These are phyloP conservation scores for Blumeria hordei DNA, from an alignment of 2,329 filamentous ascomycete species.

Conservation along the genomic window DNA sequence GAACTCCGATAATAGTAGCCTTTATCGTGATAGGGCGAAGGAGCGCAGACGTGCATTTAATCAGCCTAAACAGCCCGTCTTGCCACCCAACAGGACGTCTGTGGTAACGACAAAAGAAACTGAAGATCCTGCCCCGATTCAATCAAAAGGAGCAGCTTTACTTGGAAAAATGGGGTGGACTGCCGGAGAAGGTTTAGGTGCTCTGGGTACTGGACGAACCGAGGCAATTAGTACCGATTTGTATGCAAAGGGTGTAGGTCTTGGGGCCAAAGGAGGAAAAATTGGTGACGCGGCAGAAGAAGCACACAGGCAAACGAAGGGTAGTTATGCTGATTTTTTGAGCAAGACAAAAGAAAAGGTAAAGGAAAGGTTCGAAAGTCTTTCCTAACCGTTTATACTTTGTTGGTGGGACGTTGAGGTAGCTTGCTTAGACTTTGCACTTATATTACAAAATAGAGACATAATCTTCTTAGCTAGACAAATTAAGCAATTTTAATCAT, in stretches of 20 bases:
- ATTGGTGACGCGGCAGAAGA: conserved; percentile 42
- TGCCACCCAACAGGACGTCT: conserved; percentile 15
- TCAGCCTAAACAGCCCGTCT: conserved; percentile 29
- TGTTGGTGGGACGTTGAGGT: no score
- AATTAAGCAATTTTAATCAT: no score
- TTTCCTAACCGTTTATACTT: conserved; percentile 16
- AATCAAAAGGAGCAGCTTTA: conserved; percentile 40
- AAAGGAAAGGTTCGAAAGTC: conserved; percentile 36
- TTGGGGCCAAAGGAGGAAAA: conserved; percentile 45
- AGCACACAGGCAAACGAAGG: conserved; percentile 34
- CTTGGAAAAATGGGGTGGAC: conserved; percentile 54
- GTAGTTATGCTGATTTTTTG: conserved; percentile 36
- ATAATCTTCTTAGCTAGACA: no score
- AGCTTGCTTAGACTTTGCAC: no score
- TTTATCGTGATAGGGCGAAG: conserved; percentile 34
- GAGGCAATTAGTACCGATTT: conserved; percentile 38
- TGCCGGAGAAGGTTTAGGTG: conserved; percentile 38
- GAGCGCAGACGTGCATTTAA: conserved; percentile 38
- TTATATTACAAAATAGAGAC: no score
- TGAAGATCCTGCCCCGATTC: conserved; percentile 16
- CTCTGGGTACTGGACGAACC: conserved; percentile 34
- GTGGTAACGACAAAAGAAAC: conserved; percentile 14
- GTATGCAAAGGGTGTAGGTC: conserved; percentile 42
- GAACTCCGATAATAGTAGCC: conserved; percentile 6
- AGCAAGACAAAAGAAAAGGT: conserved; percentile 40